phyloP scores from a whole-genome alignment of 768 basidiomycete genomes.

The Pleurotus platypus region DNA sequence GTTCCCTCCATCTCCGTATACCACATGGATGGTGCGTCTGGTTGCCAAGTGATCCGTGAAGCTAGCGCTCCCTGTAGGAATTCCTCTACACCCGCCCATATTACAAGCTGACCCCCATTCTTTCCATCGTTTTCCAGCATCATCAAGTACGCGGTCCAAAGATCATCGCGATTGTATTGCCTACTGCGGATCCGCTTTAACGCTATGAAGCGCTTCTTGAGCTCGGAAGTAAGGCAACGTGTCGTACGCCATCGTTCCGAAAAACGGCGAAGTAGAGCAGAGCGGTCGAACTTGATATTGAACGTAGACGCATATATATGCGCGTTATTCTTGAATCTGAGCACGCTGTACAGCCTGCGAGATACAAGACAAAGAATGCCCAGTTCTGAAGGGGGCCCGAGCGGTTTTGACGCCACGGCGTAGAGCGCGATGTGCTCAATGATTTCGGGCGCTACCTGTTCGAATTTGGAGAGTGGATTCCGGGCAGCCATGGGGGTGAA shows the following conservation, averaged over 20 bases:
- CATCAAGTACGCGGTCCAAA: constrained; percentile 55
- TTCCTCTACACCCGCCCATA: constrained; percentile 29
- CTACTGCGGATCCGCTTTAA: constrained; percentile 37
- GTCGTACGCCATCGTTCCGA: constrained; percentile 31
- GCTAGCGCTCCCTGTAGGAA: constrained; percentile 4
- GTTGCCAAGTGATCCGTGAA: constrained; percentile 17
- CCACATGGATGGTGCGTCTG: constrained; percentile 12
- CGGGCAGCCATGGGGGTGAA: constrained; percentile 13
- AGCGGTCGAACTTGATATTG: constrained; percentile 38
- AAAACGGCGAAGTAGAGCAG: constrained; percentile 36
- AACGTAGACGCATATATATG: constrained; percentile 42
- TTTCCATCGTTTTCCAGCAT: constrained; percentile 47
- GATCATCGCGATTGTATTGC: constrained; percentile 28
- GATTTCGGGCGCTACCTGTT: constrained; percentile 21
- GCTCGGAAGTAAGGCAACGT: constrained; percentile 35
- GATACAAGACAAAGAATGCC: constrained; percentile 34
- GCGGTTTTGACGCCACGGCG: constrained; percentile 28
- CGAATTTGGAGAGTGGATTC: constrained; percentile 12
- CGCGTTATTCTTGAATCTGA: constrained; percentile 31
- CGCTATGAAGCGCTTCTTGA: constrained; percentile 36
- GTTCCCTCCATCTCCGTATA: constrained; percentile 28
- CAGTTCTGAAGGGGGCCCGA: constrained; percentile 42
- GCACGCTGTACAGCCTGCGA: constrained; percentile 27
- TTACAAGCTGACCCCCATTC: constrained; percentile 38
- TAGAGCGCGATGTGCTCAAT: constrained; percentile 42